phyloP scores from a whole-genome alignment of 2,329 filamentous ascomycete species.

The Didymellaceae sp. region DNA sequence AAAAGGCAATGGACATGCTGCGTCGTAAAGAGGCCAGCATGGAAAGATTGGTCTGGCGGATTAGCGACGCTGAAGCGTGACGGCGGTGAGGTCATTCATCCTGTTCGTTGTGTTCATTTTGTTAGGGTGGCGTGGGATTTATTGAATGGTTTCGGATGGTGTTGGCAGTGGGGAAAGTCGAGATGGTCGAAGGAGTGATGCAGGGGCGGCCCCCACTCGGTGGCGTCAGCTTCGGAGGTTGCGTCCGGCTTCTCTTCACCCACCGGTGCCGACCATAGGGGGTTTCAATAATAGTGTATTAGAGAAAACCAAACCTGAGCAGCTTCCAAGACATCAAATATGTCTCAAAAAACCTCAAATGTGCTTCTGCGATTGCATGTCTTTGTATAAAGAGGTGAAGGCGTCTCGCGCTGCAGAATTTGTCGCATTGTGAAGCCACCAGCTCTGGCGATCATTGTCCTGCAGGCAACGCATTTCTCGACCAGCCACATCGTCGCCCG shows the following conservation, averaged over 20 bases:
- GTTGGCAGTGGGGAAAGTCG: constrained; percentile 1
- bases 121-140: not conserved
- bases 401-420: not conserved
- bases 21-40: constrained; percentile 54
- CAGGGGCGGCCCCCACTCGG: constrained; percentile 12
- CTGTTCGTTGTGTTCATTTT: not conserved
- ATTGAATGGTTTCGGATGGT: constrained; percentile 15
- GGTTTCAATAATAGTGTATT: constrained; percentile 1
- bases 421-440: not conserved
- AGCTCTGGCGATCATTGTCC: not conserved
- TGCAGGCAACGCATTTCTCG: not conserved
- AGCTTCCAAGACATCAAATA: not conserved
- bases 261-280: not conserved
- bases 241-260: not conserved
- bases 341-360: constrained; percentile 13
- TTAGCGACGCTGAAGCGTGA: constrained; percentile 31
- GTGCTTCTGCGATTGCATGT: not conserved
- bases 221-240: not conserved
- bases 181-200: constrained; percentile 14
- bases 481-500: not conserved
- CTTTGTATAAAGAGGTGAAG: not conserved
- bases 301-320: not conserved
- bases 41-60: constrained; percentile 52
- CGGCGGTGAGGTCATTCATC: constrained; percentile 14
- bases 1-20: constrained; percentile 53